A percentile compares a stretch with the other conserved stretches of the same genome.
Conservation (phyloP, 1,139 yeast genomes). For the Debaryomyces udenii region DNA sequence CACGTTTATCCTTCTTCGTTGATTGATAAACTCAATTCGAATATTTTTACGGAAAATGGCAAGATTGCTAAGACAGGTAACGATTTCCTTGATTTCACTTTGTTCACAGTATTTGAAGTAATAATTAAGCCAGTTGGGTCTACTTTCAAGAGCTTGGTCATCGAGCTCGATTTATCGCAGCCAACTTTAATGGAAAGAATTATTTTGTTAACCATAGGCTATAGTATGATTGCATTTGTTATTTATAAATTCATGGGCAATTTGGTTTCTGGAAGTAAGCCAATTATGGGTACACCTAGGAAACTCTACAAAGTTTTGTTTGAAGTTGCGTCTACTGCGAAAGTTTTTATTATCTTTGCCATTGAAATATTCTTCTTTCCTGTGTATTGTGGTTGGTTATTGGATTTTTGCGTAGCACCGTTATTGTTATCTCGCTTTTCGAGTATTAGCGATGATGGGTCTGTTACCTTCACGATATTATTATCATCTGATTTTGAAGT, state of each 20-base stretch:
- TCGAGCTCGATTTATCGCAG: conserved; percentile 16
- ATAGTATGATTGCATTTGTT: conserved; percentile 30
- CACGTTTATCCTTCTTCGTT: conserved; percentile 2
- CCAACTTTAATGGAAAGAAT: conserved; percentile 39
- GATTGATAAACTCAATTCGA: conserved; percentile 1
- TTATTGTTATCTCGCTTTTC: conserved; percentile 34
- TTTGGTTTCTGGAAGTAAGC: conserved; percentile 39
- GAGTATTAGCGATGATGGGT: conserved; percentile 14
- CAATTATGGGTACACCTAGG: conserved; percentile 53
- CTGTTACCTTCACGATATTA: conserved; percentile 22
- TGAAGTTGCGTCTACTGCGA: conserved; percentile 59
- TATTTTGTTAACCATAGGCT: conserved; percentile 39
- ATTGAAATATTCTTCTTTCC: conserved; percentile 87
- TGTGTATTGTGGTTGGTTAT: conserved; percentile 76
- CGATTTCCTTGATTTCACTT: conserved; percentile 17
- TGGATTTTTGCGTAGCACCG: conserved; percentile 72
- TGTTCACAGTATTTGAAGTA: conserved; percentile 11
- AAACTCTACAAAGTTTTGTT: conserved; percentile 53
- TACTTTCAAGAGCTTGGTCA: conserved; percentile 24
- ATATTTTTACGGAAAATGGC: conserved; percentile 8
- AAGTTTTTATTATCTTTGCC: conserved; percentile 73
- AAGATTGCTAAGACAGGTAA: conserved; percentile 13
- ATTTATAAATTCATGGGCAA: conserved; percentile 40
- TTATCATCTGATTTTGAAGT: conserved; percentile 28
- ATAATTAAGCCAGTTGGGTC: conserved; percentile 22